Evolutionary conservation across 2,329 filamentous ascomycete species (phyloP).

Genomic region (Colletotrichum orbiculare): DNA sequence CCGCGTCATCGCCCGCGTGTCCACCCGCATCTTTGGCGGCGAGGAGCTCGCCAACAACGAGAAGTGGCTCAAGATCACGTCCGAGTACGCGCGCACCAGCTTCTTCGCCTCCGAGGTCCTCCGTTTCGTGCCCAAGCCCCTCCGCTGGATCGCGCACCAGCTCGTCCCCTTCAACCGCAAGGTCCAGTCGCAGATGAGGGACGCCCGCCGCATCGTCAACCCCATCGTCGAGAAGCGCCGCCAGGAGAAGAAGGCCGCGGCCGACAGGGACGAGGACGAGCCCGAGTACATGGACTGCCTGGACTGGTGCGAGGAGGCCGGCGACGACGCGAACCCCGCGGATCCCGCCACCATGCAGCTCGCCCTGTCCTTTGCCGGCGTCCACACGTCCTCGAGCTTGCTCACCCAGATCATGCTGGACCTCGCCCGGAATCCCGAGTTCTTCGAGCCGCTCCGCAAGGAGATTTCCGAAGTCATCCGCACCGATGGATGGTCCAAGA

Average conservation of each 20-base stretch:
- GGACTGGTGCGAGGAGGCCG: constrained; percentile 38
- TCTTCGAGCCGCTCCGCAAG: constrained; percentile 39
- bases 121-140: constrained; percentile 34
- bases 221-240: constrained; percentile 37
- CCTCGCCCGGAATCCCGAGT: constrained; percentile 38
- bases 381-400: constrained; percentile 41
- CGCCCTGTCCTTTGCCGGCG: constrained; percentile 39
- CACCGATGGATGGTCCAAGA: constrained; percentile 35
- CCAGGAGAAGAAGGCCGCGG: constrained; percentile 30
- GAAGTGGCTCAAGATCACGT: constrained; percentile 38
- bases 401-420: constrained; percentile 39
- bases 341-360: constrained; percentile 39
- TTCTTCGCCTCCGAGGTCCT: constrained; percentile 33
- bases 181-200: constrained; percentile 26
- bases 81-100: constrained; percentile 27
- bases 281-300: constrained; percentile 39
- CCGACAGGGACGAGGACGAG: constrained; percentile 22
- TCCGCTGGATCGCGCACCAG: constrained; percentile 35
- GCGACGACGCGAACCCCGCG: constrained; percentile 14
- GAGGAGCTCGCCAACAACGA: constrained; percentile 38
- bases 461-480: constrained; percentile 39
- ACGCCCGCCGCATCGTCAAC: constrained; percentile 38
- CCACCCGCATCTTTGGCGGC: constrained; percentile 40
- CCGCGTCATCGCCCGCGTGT: constrained; percentile 37
- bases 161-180: constrained; percentile 35